These are phyloP conservation scores for Candida sp. DNA, from an alignment of 1,139 yeast species.

Conservation along the genomic window DNA sequence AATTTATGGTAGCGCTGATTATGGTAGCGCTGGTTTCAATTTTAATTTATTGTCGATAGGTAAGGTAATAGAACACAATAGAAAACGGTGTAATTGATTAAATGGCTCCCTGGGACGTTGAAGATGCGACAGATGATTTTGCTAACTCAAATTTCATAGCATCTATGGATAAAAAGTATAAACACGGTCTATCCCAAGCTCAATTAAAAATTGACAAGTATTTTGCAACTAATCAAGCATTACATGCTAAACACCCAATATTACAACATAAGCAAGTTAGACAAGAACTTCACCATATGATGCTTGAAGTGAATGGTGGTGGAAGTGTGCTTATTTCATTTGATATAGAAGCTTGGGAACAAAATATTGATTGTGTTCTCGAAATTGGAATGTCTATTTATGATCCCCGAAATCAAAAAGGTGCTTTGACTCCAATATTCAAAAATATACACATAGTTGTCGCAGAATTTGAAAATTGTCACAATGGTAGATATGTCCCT, in stretches of 20 bases:
- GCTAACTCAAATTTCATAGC: background rate
- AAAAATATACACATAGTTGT: conserved; percentile 56
- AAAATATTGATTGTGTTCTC: conserved; percentile 41
- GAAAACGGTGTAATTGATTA: too few relatives aligned
- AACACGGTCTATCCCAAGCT: background rate
- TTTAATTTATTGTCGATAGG: too few relatives aligned
- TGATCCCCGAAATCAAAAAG: conserved; percentile 50
- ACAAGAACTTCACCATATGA: background rate
- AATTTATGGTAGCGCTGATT: too few relatives aligned
- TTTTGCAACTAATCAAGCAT: background rate
- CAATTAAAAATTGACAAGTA: background rate
- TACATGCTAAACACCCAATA: background rate
- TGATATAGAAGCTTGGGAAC: conserved; percentile 70
- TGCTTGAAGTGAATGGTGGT: conserved; percentile 15
- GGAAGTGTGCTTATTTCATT: conserved; percentile 45
- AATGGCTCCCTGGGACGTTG: too few relatives aligned
- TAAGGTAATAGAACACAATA: too few relatives aligned
- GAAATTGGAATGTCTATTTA: conserved; percentile 70
- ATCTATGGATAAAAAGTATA: background rate
- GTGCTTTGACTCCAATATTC: conserved; percentile 40
- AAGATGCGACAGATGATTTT: background rate
- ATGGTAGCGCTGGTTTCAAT: too few relatives aligned
- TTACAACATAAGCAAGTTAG: background rate
- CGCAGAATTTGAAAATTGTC: conserved; percentile 42
- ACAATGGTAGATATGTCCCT: conserved; percentile 61